Base-by-base conservation (phyloP, 169 alveolate genomes). In the Eimeria acervulina region DNA sequence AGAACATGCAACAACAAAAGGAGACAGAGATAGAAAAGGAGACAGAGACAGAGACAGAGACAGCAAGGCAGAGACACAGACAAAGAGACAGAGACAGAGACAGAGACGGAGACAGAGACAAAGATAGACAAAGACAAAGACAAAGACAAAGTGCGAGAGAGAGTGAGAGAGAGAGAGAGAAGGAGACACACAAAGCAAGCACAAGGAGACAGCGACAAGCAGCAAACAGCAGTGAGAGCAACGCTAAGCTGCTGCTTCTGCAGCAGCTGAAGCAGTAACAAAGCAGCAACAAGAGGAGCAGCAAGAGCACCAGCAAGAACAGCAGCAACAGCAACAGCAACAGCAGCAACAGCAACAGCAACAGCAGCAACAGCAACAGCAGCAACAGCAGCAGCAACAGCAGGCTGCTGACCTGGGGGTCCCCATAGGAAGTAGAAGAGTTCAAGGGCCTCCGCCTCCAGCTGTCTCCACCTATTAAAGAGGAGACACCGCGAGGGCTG, bases 391-490 rank as follows among this genome's bases (percentile, higher is more conserved):
- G 8, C 28, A 4, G 1, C 28, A 26, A 23, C 2, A 66, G 10
- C 36, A 28, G 36, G 33, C 0, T 66, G 36, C 89, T 0, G 44
- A 78, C 89, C 89, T 21, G 89, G 66, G 33, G 89, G 89, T 51
- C 89, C 89, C 89, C 89, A 78, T 7, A 78, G 33, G 36, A 42
- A 78, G 36, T 13, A 78, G 61, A 78, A 42, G 44, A 78, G 89
- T 59, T 78, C 89, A 33, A 33, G 23, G 38, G 47, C 59, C 8
- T 51, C 66, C 26, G 89, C 89, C 66, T 38, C 63, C 1, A 40
- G 21, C 52, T 28, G 15, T 66, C 36, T 28, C 76, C 36, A 28
- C 10, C 31, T 4, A 21, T 72, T 26, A 33, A 72, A 36, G n/a
- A 31, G 84, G 52, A 74, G 40, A 74, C 28, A 26, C 52, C 47